Evolutionary conservation across 2,329 filamentous ascomycete genomes (phyloP).

Genomic region (Claviceps sp.): DNA sequence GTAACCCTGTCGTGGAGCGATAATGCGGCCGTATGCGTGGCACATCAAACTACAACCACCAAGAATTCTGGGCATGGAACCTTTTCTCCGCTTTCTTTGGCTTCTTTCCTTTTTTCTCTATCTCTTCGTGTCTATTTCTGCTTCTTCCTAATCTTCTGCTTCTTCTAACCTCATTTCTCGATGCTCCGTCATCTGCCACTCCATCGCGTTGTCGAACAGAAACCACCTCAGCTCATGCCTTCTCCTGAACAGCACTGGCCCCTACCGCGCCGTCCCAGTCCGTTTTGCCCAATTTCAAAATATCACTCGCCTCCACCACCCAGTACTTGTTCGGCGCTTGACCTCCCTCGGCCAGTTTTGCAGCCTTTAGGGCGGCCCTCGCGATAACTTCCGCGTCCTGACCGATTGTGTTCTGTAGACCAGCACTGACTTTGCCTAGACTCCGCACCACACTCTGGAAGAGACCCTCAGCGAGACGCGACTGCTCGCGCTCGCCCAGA

Average conservation of each 20-base stretch:
- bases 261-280: slow-evolving; percentile 29
- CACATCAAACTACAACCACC: not conserved
- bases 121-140: not conserved
- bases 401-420: slow-evolving; percentile 51
- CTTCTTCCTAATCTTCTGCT: not conserved
- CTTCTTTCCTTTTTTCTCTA: not conserved
- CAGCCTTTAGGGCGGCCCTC: slow-evolving; percentile 50
- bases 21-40: too few species aligned
- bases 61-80: not conserved
- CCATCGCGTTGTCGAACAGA: too few species aligned
- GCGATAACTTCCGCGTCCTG: slow-evolving; percentile 66
- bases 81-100: not conserved
- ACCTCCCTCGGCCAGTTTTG: slow-evolving; percentile 42
- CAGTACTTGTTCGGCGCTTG: slow-evolving; percentile 48
- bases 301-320: slow-evolving; percentile 46
- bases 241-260: not conserved
- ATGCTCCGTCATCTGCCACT: too few species aligned
- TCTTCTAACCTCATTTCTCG: too few species aligned
- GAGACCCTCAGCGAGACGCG: slow-evolving; percentile 43
- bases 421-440: slow-evolving; percentile 39
- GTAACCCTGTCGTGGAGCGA: not conserved
- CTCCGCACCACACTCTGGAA: slow-evolving; percentile 40
- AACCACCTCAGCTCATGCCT: not conserved
- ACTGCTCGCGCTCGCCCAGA: slow-evolving; percentile 53
- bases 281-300: slow-evolving; percentile 51